A percentile compares a stretch with the other conserved stretches of the same genome.
Conservation (phyloP, 2,329 filamentous ascomycete genomes). For the Claviceps africana region DNA sequence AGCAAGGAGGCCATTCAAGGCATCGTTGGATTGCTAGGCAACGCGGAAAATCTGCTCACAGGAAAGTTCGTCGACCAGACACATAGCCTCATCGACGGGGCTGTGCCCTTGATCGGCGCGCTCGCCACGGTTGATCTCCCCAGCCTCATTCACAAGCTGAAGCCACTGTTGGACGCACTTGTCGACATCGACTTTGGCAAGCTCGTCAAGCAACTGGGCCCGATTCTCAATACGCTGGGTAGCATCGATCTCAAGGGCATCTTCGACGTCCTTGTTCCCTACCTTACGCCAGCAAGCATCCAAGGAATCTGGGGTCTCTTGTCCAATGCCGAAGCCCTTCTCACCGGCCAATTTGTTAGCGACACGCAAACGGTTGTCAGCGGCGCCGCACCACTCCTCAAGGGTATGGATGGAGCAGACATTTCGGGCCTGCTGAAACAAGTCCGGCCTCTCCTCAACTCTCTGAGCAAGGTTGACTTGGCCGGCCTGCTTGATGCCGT, state of each 20-base stretch:
- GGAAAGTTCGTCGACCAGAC: constrained; percentile 18
- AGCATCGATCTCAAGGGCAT: constrained; percentile 21
- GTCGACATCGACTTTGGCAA: constrained; percentile 15
- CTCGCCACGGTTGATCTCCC: constrained; percentile 21
- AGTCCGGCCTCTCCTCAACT: constrained; percentile 22
- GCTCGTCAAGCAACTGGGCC: constrained; percentile 14
- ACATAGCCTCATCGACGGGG: constrained; percentile 19
- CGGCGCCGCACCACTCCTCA: constrained; percentile 24
- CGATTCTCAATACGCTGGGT: constrained; percentile 17
- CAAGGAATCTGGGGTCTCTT: constrained; percentile 22
- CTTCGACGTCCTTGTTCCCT: constrained; percentile 19
- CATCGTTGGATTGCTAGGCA: constrained; percentile 18
- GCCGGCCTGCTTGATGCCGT: constrained; percentile 19
- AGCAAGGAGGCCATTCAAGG: constrained; percentile 15
- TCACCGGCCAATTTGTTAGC: constrained; percentile 25
- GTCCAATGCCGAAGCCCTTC: constrained; percentile 23
- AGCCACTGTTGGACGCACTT: constrained; percentile 19
- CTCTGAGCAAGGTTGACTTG: constrained; percentile 21
- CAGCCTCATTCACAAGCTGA: constrained; percentile 17
- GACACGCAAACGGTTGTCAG: constrained; percentile 25
- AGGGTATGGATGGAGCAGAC: constrained; percentile 22
- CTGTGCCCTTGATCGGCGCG: constrained; percentile 22
- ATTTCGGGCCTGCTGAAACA: constrained; percentile 22
- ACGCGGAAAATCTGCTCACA: constrained; percentile 16
- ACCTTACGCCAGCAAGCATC: constrained; percentile 20